Conservation (phyloP, 306 rosid genomes). For the Dalbergia cochinchinensis region DNA sequence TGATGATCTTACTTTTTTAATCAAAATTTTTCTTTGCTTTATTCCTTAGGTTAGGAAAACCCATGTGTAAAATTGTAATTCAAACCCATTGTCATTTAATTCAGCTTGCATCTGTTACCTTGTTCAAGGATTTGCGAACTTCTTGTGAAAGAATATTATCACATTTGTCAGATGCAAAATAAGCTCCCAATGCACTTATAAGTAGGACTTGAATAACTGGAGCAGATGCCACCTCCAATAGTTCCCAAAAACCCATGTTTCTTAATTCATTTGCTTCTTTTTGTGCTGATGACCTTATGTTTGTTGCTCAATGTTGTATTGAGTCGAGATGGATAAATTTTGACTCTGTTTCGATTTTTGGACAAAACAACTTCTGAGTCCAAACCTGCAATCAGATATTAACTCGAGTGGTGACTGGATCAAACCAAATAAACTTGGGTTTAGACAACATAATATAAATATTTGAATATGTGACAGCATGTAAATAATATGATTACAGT, state of each 20-base stretch:
- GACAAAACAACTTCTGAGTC: background rate
- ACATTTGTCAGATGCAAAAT: slow-evolving; percentile 60
- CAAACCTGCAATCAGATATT: no score
- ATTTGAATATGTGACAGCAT: no score
- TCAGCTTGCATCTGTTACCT: slow-evolving; percentile 49
- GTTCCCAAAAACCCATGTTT: slow-evolving; percentile 65
- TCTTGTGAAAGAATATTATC: slow-evolving; percentile 64
- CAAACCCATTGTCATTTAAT: slow-evolving; percentile 1
- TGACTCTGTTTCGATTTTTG: background rate
- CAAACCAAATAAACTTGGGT: no score
- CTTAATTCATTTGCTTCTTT: background rate
- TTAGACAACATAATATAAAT: no score
- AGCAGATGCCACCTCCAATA: slow-evolving; percentile 69
- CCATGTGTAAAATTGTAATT: background rate
- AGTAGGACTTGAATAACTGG: slow-evolving; percentile 75
- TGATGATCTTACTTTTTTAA: no score
- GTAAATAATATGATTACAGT: no score
- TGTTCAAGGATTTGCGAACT: slow-evolving; percentile 68
- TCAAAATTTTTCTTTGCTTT: no score
- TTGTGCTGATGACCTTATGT: background rate
- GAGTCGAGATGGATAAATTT: no score
- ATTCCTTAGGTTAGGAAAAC: no score
- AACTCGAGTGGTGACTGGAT: no score
- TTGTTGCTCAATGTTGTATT: background rate
- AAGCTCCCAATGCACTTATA: slow-evolving; percentile 74